Evolutionary conservation across 2,329 filamentous ascomycete species (phyloP), one percentile per base, ranked within the genome.

Genomic region (Zasmidium cellare): DNA sequence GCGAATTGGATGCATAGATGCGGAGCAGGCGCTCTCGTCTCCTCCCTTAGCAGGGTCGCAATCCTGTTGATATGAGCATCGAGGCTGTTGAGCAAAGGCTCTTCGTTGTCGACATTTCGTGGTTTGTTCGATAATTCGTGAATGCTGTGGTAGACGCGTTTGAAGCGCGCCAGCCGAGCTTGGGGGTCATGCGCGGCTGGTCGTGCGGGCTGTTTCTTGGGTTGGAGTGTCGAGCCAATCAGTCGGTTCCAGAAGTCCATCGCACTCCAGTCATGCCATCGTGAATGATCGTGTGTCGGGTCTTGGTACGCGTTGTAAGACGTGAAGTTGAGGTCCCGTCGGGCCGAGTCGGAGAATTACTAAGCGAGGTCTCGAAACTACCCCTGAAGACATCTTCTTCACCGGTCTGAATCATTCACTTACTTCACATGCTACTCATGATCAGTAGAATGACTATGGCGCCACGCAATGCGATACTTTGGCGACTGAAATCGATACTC

Each of bases 1-100:
- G 91, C 90, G 76, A 93, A 97, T 67, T 88, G 83, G 38, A 97
- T 90, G 77, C 94, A 99, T 3, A 92, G 89, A 74, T 97, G 93
- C 6, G 93, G 93, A 23, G 92, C 84, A 3, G 92, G 91, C 46
- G 91, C 87, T 65, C 92, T 89, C 59, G 90, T 90, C 77, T 97
- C 93, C 77, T 97, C 92, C 76, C 86, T 88, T 63, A 97, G 87
- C 68, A 96, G 87, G 65, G 79, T 77, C 58, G 82, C 83, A 23
- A 88, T 74, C 50, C 81, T 80, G 60, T 84, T 79, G 61, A 87
- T 79, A 61, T 77, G 80, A 58, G 74, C 75, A 56, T 81, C 78
- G 57, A 85, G 82, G 71, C 72, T 74, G 16, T 74, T 75, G 47
- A 81, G 72, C 22, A 82, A 78, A 46, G 80, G 76, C 48, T 78